Percentiles rank a stretch among this genome's conserved stretches.
These are phyloP conservation scores for Prunus fruticosa DNA, from an alignment of 306 rosid species.

Conservation along the genomic window DNA sequence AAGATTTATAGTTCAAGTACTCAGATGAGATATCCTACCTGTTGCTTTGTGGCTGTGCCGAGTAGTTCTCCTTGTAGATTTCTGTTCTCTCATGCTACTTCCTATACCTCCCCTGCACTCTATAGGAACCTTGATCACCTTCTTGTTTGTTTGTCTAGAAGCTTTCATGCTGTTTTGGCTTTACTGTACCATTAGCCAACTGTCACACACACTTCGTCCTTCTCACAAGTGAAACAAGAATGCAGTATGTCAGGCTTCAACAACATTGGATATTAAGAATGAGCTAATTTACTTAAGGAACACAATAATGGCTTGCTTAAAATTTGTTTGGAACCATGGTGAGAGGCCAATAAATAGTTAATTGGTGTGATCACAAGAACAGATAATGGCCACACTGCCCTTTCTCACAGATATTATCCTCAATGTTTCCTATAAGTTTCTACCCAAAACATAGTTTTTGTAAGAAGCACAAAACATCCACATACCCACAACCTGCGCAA, in stretches of 20 bases:
- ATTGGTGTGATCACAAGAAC: not conserved
- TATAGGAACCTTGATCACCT: constrained; percentile 35
- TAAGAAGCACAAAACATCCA: not conserved
- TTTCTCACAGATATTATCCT: not conserved
- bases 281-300: not conserved
- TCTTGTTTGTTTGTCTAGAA: constrained; percentile 22
- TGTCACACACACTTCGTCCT: not conserved
- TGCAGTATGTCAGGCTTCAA: not conserved
- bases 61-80: constrained; percentile 26
- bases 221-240: constrained; percentile 6
- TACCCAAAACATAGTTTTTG: not conserved
- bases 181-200: constrained; percentile 27
- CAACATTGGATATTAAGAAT: not conserved
- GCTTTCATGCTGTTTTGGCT: constrained; percentile 41
- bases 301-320: not conserved
- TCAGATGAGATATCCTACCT: constrained; percentile 33
- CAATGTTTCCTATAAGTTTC: not conserved
- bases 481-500: not conserved
- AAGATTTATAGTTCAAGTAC: not conserved
- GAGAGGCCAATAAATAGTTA: not conserved
- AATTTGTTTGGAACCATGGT: not conserved
- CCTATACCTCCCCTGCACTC: constrained; percentile 29
- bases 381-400: not conserved
- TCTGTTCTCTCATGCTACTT: constrained; percentile 28
- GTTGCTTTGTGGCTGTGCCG: constrained; percentile 23